phyloP scores from a whole-genome alignment of 345 rosid genomes.

The Lagerstroemia speciosa region DNA sequence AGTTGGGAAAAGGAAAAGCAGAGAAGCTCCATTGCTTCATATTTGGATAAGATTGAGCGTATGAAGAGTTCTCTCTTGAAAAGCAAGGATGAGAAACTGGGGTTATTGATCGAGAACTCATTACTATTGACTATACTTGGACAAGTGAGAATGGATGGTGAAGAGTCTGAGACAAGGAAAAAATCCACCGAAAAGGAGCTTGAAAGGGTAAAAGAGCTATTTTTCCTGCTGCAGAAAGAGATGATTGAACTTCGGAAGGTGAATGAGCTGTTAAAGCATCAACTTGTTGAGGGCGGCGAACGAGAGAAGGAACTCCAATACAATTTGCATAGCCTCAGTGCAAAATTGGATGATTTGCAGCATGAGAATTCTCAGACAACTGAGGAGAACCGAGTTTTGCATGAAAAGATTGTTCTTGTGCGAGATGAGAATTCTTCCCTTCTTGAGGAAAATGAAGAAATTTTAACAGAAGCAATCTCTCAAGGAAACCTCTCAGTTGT shows the following conservation, averaged over 20 bases:
- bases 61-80: conserved; percentile 43
- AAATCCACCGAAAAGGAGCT: conserved; percentile 34
- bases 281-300: conserved; percentile 31
- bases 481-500: conserved; percentile 39
- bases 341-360: conserved; percentile 34
- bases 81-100: conserved; percentile 54
- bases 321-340: conserved; percentile 29
- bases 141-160: conserved; percentile 43
- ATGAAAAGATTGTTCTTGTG: conserved; percentile 32
- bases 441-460: conserved; percentile 45
- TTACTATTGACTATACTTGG: conserved; percentile 52
- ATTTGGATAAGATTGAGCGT: conserved; percentile 41
- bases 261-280: conserved; percentile 49
- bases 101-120: conserved; percentile 59
- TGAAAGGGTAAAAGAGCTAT: conserved; percentile 20
- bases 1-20: conserved; percentile 26
- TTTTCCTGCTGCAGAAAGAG: conserved; percentile 34
- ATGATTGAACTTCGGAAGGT: conserved; percentile 47
- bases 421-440: conserved; percentile 37
- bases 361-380: conserved; percentile 41
- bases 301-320: conserved; percentile 30
- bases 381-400: conserved; percentile 36
- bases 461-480: conserved; percentile 44
- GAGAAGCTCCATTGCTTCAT: conserved; percentile 29
- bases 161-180: conserved; percentile 40